Base-by-base conservation (phyloP, 768 basidiomycete genomes). In the Podaxis sp. region DNA sequence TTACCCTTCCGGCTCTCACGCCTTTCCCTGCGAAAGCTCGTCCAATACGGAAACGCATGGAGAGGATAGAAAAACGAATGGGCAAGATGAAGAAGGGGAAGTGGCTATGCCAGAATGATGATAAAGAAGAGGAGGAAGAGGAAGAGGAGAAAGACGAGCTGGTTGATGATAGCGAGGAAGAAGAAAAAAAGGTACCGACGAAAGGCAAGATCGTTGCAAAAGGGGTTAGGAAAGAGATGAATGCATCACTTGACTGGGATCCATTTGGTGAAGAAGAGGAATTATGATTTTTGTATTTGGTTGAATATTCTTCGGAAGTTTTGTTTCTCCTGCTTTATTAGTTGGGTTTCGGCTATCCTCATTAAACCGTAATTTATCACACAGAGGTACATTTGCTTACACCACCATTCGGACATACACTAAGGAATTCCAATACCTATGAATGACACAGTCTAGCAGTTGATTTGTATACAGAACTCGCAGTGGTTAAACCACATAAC, bases 11-110 rank as follows among this genome's bases (percentile, higher is more conserved):
- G 57, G 62, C 57, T 66, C 66, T 68, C 25, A 80, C 80, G 5
- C 79, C 80, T 29, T 77, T 79, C 6, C 81, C 81, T n/a, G 72
- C 73, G 6, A 71, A 71, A 46, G 72, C 73, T 50, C 73, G 77
- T 59, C 72, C 71, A 43, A 74, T 76, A 55, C 72, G 78, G 24
- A 66, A 78, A 69, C 72, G 76, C 58, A 73, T 76, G 65, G 68
- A 72, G 55, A 64, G 69, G 52, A 59, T 72, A 51, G 69, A 70
- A 66, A 73, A 64, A 56, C 50, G 66, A 63, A 68, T 70, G 64
- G 69, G 57, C 63, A 75, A 67, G 67, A 69, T 69, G 66, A 77
- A 74, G 68, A 75, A 68, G 64, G 68, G 66, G 46, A 69, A 65
- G 38, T 75, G 72, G 71, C 66, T 75, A 66, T 72, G 70, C 36